Evolutionary conservation across 352 stramenopile genomes (phyloP), one percentile per base, ranked within the genome.

Genomic region (Pythium aphanidermatum): DNA sequence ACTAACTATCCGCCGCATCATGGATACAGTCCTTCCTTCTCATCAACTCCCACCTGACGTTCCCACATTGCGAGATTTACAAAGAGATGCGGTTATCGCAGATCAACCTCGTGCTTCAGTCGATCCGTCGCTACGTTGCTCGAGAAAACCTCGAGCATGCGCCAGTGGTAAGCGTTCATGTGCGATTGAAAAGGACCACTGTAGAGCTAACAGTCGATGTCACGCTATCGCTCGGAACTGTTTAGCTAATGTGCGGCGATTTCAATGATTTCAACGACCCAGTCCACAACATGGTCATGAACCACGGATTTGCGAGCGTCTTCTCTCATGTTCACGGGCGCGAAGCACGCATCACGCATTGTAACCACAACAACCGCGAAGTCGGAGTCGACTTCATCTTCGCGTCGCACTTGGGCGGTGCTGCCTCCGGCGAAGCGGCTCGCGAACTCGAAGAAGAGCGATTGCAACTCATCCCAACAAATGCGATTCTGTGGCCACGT

Each of bases 301-400:
- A 74, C 17, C 60, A 91, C 30, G 78, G 78, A 20, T 93, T 85
- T 40, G 51, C 60, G 27, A 90, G 77, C 51, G 80, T 89, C 30
- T 93, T 91, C 35, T 67, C 64, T 14, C 60, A 83, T 21, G 29
- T 88, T 34, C 70, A 93, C 56, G 81, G 81, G 1, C 76, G 81
- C 27, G 81, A 93, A 43, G 81, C 81, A 27, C 60, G 76, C 19
- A 88, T 93, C 53, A 93, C 81, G 33, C 81, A 93, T 60, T 90
- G 79, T 59, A 93, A 93, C 51, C 81, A 93, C 56, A 93, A 93
- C 63, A 93, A 93, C 61, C 70, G 74, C 43, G 78, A 93, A 49
- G 81, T 93, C 29, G 75, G 76, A 31, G 81, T 93, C 21, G 81
- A 93, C 40, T 93, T 93, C 47, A 88, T 93, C 54, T 93, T 92